Conservation (phyloP, 257 asterid species). For the Solanum clarkiae region DNA sequence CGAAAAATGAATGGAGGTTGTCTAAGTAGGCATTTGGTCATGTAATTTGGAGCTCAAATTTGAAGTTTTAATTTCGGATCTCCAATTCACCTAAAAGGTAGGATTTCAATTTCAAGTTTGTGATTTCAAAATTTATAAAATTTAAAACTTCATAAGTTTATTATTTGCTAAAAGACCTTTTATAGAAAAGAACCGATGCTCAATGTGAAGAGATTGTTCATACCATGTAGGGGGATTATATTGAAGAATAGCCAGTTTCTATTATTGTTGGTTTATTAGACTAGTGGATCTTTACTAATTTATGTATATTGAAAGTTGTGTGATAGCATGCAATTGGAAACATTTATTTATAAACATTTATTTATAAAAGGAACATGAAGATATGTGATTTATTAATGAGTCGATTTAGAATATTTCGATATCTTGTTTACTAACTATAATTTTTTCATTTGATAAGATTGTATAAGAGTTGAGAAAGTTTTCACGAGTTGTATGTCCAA, state of each 20-base stretch:
- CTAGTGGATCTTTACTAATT: neutral
- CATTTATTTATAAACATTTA: neutral
- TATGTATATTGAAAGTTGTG: neutral
- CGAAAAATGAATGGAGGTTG: neutral
- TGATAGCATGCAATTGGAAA: neutral
- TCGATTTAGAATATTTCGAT: neutral
- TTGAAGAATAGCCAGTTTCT: neutral
- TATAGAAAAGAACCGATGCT: neutral
- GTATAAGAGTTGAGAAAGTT: neutral
- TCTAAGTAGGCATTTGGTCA: neutral
- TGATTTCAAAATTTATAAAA: neutral
- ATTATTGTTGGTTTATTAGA: neutral
- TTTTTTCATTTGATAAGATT: neutral
- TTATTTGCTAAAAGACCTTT: neutral
- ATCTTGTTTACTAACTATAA: neutral
- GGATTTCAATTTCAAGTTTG: neutral
- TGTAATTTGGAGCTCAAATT: neutral
- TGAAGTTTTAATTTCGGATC: neutral
- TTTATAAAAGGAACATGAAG: neutral
- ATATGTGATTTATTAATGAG: neutral
- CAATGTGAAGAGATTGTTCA: neutral
- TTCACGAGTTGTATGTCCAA: neutral
- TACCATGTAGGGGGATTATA: neutral
- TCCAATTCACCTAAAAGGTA: neutral
- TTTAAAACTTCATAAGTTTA: neutral